These are phyloP conservation scores for Penstemon eatonii DNA, from an alignment of 257 asterid species.

Conservation along the genomic window DNA sequence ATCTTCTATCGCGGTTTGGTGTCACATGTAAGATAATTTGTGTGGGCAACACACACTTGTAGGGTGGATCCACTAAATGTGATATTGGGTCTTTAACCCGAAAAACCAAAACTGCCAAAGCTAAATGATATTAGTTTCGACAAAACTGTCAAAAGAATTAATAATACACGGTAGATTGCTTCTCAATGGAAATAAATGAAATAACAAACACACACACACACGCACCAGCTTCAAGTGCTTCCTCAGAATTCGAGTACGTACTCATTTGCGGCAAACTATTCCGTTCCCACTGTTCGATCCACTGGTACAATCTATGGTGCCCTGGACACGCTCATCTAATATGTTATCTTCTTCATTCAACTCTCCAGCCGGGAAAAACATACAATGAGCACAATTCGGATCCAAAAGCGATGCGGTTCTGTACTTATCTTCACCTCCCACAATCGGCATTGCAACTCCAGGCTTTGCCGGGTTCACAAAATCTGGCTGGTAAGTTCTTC, in stretches of 20 bases:
- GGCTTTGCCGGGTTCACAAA: constrained; percentile 44
- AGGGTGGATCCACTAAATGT: too few species aligned
- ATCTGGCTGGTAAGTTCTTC: constrained; percentile 57
- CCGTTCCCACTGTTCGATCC: constrained; percentile 37
- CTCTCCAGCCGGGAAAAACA: too few species aligned
- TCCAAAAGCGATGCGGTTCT: constrained; percentile 46
- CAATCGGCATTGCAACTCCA: constrained; percentile 58
- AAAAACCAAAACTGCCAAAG: too few species aligned
- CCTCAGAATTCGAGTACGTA: not conserved
- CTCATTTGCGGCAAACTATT: constrained; percentile 45
- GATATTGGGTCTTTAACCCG: too few species aligned
- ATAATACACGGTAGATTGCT: too few species aligned
- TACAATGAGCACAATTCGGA: constrained; percentile 30
- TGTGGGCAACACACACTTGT: too few species aligned
- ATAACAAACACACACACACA: too few species aligned
- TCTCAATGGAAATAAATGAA: too few species aligned
- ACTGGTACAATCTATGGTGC: constrained; percentile 36
- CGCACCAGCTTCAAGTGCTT: not conserved
- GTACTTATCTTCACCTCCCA: constrained; percentile 67
- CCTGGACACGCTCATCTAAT: constrained; percentile 21
- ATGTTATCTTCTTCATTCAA: constrained; percentile 18
- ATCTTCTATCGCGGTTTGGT: too few species aligned
- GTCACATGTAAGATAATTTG: too few species aligned
- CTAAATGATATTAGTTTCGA: too few species aligned
- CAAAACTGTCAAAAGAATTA: too few species aligned